Base-by-base conservation (phyloP, 139 green algal genomes). In the Bryopsis sp. region DNA sequence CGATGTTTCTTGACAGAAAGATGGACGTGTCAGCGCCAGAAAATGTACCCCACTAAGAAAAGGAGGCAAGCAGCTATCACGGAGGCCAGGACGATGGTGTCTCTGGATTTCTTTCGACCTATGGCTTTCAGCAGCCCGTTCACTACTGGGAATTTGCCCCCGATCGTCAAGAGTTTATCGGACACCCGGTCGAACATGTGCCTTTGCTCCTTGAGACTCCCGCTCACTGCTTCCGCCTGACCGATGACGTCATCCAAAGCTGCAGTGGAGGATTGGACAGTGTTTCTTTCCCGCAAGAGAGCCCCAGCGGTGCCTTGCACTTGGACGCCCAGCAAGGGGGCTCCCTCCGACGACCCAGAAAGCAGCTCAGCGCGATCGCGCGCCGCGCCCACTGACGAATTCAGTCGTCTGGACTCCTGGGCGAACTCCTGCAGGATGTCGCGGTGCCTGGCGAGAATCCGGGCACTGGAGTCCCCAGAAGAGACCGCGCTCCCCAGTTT, bases 361-460 rank as follows among this genome's bases (percentile, higher is more conserved):
- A 97, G 66, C 59, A 96, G 79, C 47, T 89, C 80, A 0, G 86
- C 83, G 1, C 85, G 76, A 50, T 95, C 87, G 0, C 84, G 70
- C 0, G 84, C 81, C 1, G 81, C 83, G 0, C 78, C 79, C 15
- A 94, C 60, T 3, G 80, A 79, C n/a, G 65, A 74, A 36, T 73
- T 83, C 22, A 91, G 67, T 34, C 89, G 80, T 34, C 85, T 79
- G 50, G 86, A 93, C 76, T 97, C 91, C 80, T 94, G 79, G 8
- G 76, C 83, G 74, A 86, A 93, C 62, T 97, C 92, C 15, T 90
- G 83, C 31, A 97, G 74, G 31, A 98, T 96, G 75, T 97, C 92
- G 15, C 87, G 76, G 79, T 98, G 92, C 46, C 92, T 74, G 0
- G 88, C 86, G 3, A 98, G 75, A n/a, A 83, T 95, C 76, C 96